phyloP scores from a whole-genome alignment of 345 rosid genomes.

The Pugionium dolabratum region DNA sequence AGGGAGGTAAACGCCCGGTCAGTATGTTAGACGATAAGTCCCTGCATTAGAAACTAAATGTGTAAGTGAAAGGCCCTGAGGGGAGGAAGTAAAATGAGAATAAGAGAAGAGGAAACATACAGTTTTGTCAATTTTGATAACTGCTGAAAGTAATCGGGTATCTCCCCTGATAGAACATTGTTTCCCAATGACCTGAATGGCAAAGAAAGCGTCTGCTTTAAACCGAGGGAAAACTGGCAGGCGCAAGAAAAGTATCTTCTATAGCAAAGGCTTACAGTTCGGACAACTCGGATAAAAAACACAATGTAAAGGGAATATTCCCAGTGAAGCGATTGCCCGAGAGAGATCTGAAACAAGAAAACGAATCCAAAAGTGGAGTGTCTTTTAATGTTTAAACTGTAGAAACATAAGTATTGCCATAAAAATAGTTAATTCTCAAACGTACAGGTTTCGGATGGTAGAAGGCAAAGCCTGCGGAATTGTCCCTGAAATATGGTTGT shows the following conservation, averaged over 20 bases:
- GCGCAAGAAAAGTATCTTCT: constrained; percentile 20
- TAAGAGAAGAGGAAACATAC: constrained; percentile 44
- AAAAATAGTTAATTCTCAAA: constrained; percentile 18
- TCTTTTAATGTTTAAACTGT: constrained; percentile 6
- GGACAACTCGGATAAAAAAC: constrained; percentile 47
- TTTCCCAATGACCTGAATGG: constrained; percentile 62
- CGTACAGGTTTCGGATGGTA: constrained; percentile 69
- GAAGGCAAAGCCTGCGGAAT: constrained; percentile 71
- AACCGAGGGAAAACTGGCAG: not conserved
- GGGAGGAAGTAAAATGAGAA: constrained; percentile 8
- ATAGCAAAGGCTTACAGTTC: constrained; percentile 52
- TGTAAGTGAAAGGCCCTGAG: constrained; percentile 26
- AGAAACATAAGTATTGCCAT: constrained; percentile 17
- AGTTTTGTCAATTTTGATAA: constrained; percentile 54
- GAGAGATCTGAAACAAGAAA: constrained; percentile 53
- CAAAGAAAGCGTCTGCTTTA: constrained; percentile 15
- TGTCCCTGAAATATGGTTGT: constrained; percentile 80
- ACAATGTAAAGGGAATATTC: constrained; percentile 55
- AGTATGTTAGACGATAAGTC: constrained; percentile 78
- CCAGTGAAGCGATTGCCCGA: constrained; percentile 62
- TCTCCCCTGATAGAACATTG: constrained; percentile 63
- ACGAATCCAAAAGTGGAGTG: constrained; percentile 10
- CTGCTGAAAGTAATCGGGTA: constrained; percentile 75
- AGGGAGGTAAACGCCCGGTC: constrained; percentile 71
- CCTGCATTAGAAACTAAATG: constrained; percentile 45